A percentile compares a stretch with the other conserved stretches of the same genome.
Conservation (phyloP, 371 early-diverging fungal genomes). For the Actinomortierella ambigua region DNA sequence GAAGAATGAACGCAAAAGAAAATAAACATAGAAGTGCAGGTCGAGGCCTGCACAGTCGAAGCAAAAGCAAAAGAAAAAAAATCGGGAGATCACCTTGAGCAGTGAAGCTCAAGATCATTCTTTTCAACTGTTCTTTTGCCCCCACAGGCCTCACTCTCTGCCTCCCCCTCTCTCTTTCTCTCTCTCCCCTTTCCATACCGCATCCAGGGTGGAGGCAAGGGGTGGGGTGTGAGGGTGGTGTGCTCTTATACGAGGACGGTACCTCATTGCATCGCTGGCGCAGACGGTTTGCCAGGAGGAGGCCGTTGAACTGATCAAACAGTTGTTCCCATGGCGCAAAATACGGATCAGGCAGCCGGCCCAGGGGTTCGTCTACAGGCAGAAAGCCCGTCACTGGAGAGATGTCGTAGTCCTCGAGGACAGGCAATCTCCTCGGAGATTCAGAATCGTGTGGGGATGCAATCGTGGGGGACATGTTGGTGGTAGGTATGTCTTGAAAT, state of each 20-base stretch:
- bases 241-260: conserved; percentile 6
- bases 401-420: conserved; percentile 84
- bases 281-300: conserved; percentile 79
- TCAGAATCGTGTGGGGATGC: too few species aligned
- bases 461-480: too few species aligned
- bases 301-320: conserved; percentile 77
- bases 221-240: background rate
- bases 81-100: background rate
- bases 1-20: too few species aligned
- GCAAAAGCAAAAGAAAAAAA: background rate
- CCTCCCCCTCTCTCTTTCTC: too few species aligned
- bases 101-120: background rate
- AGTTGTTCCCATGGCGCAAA: conserved; percentile 91
- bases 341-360: conserved; percentile 71
- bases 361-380: conserved; percentile 76
- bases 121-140: too few species aligned
- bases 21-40: too few species aligned
- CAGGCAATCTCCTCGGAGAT: conserved; percentile 28
- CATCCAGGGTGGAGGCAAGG: background rate
- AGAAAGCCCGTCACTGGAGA: conserved; percentile 88
- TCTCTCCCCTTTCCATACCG: too few species aligned
- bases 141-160: too few species aligned
- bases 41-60: background rate
- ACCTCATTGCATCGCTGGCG: conserved; percentile 77
- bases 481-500: too few species aligned